Evolutionary conservation across 176 grass and related monocot genomes (phyloP).

Genomic region (Cymbopogon citratus): DNA sequence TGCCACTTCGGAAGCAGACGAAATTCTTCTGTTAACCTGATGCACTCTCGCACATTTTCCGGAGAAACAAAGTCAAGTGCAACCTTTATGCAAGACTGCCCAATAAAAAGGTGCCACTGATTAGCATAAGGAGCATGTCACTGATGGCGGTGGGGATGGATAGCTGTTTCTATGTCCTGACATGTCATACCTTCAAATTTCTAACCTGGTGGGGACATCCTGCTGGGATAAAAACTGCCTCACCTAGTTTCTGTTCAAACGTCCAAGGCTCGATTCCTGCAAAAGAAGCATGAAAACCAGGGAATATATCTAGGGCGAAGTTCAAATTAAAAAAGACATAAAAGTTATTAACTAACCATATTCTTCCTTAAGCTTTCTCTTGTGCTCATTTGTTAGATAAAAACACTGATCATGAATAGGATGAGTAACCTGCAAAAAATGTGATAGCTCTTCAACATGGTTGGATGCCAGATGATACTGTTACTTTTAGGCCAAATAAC

Average conservation of each 20-base stretch:
- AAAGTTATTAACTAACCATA: conserved; percentile 43
- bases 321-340: background rate
- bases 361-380: conserved; percentile 83
- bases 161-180: background rate
- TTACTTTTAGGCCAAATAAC: background rate
- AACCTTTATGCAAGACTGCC: conserved; percentile 90
- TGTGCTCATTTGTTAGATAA: conserved; percentile 79
- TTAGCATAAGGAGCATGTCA: background rate
- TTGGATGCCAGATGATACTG: background rate
- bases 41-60: conserved; percentile 69
- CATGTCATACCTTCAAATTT: conserved; percentile 80
- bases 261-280: conserved; percentile 93
- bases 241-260: conserved; percentile 91
- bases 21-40: conserved; percentile 65
- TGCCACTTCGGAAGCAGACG: conserved; percentile 66
- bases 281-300: background rate
- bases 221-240: conserved; percentile 94
- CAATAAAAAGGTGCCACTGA: background rate
- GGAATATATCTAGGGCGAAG: background rate
- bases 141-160: background rate
- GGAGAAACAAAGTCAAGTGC: conserved; percentile 93
- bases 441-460: background rate
- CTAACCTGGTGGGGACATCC: conserved; percentile 93
- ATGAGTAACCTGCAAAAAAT: conserved; percentile 59
- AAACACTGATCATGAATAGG: conserved; percentile 93